A percentile compares a stretch with the other conserved stretches of the same genome.
Evolutionary conservation across 139 green algal species (phyloP).

Genomic region (Parachlorella kessleri): DNA sequence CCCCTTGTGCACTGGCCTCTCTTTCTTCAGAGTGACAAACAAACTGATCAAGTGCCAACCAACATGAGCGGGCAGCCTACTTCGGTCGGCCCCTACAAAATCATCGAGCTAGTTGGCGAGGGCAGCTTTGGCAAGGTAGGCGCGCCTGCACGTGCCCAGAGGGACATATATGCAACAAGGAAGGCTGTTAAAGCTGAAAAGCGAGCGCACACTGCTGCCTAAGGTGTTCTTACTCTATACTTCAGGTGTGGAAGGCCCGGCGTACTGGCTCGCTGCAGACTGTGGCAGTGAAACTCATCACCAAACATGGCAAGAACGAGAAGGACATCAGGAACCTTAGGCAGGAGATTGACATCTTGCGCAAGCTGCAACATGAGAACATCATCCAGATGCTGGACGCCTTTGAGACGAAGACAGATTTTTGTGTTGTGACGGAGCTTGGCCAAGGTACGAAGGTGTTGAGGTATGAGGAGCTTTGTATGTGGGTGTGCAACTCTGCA

Average conservation of each 20-base stretch:
- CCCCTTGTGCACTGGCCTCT: no score
- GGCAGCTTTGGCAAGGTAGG: slow-evolving; percentile 95
- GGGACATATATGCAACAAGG: background rate
- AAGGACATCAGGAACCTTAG: slow-evolving; percentile 93
- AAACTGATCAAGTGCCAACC: no score
- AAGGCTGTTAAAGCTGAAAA: background rate
- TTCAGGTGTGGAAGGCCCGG: slow-evolving; percentile 94
- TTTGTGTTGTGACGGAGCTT: slow-evolving; percentile 98
- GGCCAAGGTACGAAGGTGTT: slow-evolving; percentile 82
- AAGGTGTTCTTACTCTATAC: background rate
- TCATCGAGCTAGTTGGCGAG: slow-evolving; percentile 94
- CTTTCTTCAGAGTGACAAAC: no score
- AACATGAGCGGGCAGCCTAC: slow-evolving; percentile 7
- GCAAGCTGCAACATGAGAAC: slow-evolving; percentile 83
- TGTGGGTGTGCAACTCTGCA: no score
- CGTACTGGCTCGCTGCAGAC: slow-evolving; percentile 89
- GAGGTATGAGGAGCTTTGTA: no score
- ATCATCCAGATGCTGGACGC: slow-evolving; percentile 73
- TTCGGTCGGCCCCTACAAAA: slow-evolving; percentile 90
- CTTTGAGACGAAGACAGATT: slow-evolving; percentile 96
- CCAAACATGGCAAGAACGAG: slow-evolving; percentile 93
- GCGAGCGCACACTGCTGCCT: no score
- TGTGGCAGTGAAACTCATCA: slow-evolving; percentile 99
- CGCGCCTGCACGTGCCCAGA: no score
- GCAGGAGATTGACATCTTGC: slow-evolving; percentile 89